Conservation (phyloP, 768 basidiomycete species). For the Phlegmacium glaucopus region DNA sequence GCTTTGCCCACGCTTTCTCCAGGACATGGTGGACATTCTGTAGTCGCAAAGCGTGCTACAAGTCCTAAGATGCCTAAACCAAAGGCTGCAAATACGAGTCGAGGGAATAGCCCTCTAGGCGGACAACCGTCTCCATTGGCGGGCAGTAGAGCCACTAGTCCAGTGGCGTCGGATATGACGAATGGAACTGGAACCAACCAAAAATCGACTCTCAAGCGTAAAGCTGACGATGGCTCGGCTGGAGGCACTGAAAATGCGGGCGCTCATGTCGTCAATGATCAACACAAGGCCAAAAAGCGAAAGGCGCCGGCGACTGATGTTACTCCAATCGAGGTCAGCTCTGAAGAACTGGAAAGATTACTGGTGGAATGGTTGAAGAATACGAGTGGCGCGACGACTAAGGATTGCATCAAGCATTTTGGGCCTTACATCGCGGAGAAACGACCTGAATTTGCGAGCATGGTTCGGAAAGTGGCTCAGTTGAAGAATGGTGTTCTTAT, state of each 20-base stretch:
- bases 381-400: slow-evolving; percentile 66
- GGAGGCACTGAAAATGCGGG: slow-evolving; percentile 10
- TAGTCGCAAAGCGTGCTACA: slow-evolving; percentile 82
- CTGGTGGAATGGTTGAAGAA: slow-evolving; percentile 75
- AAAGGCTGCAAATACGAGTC: slow-evolving; percentile 41
- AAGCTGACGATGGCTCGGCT: slow-evolving; percentile 36
- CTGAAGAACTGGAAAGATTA: slow-evolving; percentile 61
- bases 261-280: slow-evolving; percentile 11
- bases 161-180: slow-evolving; percentile 24
- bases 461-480: slow-evolving; percentile 78
- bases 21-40: slow-evolving; percentile 68
- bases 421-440: slow-evolving; percentile 69
- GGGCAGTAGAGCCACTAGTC: slow-evolving; percentile 42
- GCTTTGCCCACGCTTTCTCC: slow-evolving; percentile 55
- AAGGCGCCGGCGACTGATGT: slow-evolving; percentile 41
- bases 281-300: slow-evolving; percentile 51
- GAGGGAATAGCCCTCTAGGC: slow-evolving; percentile 59
- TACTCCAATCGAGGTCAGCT: slow-evolving; percentile 33
- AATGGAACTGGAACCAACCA: slow-evolving; percentile 11
- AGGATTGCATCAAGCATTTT: slow-evolving; percentile 80
- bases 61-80: slow-evolving; percentile 71
- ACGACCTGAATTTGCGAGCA: slow-evolving; percentile 71
- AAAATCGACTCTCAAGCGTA: slow-evolving; percentile 39
- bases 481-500: slow-evolving; percentile 64
- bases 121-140: slow-evolving; percentile 46